Percentiles rank a stretch among this genome's conserved stretches.
Evolutionary conservation across 352 stramenopile genomes (phyloP).

Genomic region (Globisporangium barbulae): DNA sequence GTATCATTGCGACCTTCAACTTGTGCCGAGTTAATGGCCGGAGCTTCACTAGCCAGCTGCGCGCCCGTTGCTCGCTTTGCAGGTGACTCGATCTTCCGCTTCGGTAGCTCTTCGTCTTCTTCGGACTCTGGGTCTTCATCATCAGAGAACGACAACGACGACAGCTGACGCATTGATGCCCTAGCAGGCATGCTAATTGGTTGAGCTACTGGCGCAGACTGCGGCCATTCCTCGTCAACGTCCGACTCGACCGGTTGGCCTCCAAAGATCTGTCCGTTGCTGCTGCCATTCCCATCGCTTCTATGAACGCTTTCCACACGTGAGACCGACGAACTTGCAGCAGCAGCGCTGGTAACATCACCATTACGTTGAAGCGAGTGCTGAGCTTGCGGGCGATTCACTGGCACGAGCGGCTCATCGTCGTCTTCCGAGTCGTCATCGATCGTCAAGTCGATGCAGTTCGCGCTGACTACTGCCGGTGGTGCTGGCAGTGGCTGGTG

Average conservation of each 20-base stretch:
- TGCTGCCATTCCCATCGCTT: not conserved
- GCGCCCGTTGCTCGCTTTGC: no score
- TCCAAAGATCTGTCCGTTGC: not conserved
- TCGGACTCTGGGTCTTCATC: slow-evolving; percentile 26
- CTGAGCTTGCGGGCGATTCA: not conserved
- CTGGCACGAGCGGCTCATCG: slow-evolving; percentile 32
- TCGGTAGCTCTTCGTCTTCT: slow-evolving; percentile 36
- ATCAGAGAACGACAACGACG: not conserved
- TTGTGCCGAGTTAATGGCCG: not conserved
- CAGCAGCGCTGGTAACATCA: not conserved
- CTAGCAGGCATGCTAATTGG: slow-evolving; percentile 7
- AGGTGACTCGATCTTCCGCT: not conserved
- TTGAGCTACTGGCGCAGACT: slow-evolving; percentile 2
- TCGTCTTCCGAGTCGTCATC: slow-evolving; percentile 55
- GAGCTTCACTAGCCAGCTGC: not conserved
- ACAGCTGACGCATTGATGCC: not conserved
- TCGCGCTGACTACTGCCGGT: not conserved
- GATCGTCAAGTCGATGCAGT: slow-evolving; percentile 52
- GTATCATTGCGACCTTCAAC: not conserved
- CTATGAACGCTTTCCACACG: not conserved
- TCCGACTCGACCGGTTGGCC: slow-evolving; percentile 45
- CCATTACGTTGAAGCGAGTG: not conserved
- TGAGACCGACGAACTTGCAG: not conserved
- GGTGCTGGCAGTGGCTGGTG: no score
- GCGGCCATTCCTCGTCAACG: slow-evolving; percentile 59